A percentile compares a stretch with the other conserved stretches of the same genome.
phyloP scores from a whole-genome alignment of 139 green algal species.

The Pycnococcus provasolii region DNA sequence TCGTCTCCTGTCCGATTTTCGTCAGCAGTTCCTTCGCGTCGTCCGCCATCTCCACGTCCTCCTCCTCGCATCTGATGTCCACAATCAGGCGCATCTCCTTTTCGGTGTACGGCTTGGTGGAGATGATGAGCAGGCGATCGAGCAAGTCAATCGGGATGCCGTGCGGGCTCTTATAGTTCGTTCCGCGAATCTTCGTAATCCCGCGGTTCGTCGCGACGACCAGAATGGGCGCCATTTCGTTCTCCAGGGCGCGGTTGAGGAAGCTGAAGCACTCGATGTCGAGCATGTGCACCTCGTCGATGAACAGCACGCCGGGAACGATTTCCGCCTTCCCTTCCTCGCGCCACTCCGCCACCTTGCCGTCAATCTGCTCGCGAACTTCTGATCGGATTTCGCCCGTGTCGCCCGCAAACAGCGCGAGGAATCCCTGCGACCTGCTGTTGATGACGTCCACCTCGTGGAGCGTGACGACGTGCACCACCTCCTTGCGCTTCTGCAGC shows the following conservation, averaged over 20 bases:
- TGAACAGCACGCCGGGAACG: constrained; percentile 94
- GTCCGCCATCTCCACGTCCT: constrained; percentile 84
- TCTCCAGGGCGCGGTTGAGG: constrained; percentile 93
- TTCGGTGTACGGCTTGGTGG: constrained; percentile 86
- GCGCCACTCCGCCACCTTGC: constrained; percentile 82
- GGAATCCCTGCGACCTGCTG: constrained; percentile 81
- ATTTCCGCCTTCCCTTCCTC: constrained; percentile 99
- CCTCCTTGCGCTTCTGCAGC: constrained; percentile 94
- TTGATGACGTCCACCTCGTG: constrained; percentile 99
- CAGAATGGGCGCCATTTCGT: constrained; percentile 94
- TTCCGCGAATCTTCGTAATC: constrained; percentile 92
- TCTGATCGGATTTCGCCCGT: constrained; percentile 94
- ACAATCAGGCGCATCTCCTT: constrained; percentile 86
- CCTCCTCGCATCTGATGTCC: constrained; percentile 83
- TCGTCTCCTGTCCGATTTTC: constrained; percentile 88
- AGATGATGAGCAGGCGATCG: constrained; percentile 96
- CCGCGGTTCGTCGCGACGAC: constrained; percentile 95
- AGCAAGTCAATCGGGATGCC: constrained; percentile 97
- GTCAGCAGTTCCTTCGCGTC: constrained; percentile 91
- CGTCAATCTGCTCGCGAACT: constrained; percentile 84
- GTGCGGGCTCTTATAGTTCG: constrained; percentile 86
- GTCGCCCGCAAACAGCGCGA: constrained; percentile 95
- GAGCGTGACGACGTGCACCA: constrained; percentile 92
- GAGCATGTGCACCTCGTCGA: constrained; percentile 98
- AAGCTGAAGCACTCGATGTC: constrained; percentile 99